Evolutionary conservation across 257 asterid genomes (phyloP), one percentile per base, ranked within the genome.

Genomic region (Ehretia macrophylla): DNA sequence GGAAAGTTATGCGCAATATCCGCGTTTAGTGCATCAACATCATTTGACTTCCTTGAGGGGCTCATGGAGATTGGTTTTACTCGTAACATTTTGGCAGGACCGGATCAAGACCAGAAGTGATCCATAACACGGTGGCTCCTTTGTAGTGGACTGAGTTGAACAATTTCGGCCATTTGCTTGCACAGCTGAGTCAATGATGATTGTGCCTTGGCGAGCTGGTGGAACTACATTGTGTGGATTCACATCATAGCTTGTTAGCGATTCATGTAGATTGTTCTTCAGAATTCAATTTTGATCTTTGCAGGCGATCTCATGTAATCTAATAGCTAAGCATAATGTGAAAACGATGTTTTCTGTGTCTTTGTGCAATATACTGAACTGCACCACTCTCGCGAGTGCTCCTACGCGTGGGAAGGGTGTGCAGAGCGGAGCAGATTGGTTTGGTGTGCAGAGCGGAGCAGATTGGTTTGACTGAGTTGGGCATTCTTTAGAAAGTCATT

Each of bases 201-300:
- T n/a, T n/a, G 16, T 23, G 22, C 58, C 59, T 69, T 60, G 52
- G 65, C 62, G 65, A 66, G 19, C 55, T 65, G 67, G 65, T 66
- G 66, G 54, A n/a, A 22, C 59, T 35, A 58, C 38, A 37, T 12
- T 60, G 35, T 11, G 64, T 21, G 60, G 67, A 65, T 55, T 54
- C 64, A 62, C 65, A 23, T 19, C 47, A 65, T 64, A 58, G 75
- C 61, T 56, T 61, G 72, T 17, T 62, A 51, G 72, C 68, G 27
- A 32, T 70, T 64, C 74, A 78, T 69, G 60, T 68, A 76, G 67
- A 63, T 45, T 38, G 11, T 60, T 68, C 63, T 61, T 55, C 63
- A 79, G 75, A 72, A 64, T 64, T 72, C 81, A 71, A 59, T 77
- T 77, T 81, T 83, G 82, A 64, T n/a, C 56, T 56, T 68, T 69